Base-by-base conservation (phyloP, 2,329 filamentous ascomycete species). In the Hymenotorrendiella dingleyae region DNA sequence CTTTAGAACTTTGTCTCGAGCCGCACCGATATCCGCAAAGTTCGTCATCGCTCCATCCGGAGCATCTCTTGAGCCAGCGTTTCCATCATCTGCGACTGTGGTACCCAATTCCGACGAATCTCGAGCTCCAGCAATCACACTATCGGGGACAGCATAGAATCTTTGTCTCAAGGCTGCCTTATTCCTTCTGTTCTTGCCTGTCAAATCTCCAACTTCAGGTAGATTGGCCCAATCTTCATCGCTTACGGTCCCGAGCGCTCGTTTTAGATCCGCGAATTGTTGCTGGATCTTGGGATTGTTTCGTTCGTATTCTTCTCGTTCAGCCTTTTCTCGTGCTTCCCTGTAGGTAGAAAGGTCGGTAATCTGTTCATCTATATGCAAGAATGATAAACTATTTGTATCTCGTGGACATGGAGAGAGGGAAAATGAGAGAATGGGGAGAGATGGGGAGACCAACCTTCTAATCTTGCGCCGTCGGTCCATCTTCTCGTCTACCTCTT, bases 241-340 rank as follows among this genome's bases (percentile, higher is more conserved):
- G 32, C 86, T 86, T 21, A 98, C 85, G 5, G 82, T 85, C 29
- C 86, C 84, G 27, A 98, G 75, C 4, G 87, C 88, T 59, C 94
- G 80, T 67, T 98, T 98, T 39, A 97, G 70, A 57, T 97, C 93
- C 61, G 90, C 89, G 64, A 98, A 98, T 64, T 98, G 93, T 55
- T 96, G 87, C 61, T 94, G 87, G 40, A 98, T 96, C 67, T 97
- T 98, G 11, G 93, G 93, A 63, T 98, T 97, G 64, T 95, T 91
- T 55, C 84, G 82, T 70, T 98, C 91, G 74, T 95, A 94, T 60
- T 97, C 90, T 62, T 95, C 88, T 64, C 76, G 80, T 72, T 98
- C 91, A 69, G 86, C 78, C 63, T 85, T 73, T 67, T 98, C 93
- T 64, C 93, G 88, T 62, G 83, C 84, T 84, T 98, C 93, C 79